Evolutionary conservation across 331 rosid species (phyloP).

Genomic region (Cydonia oblonga): DNA sequence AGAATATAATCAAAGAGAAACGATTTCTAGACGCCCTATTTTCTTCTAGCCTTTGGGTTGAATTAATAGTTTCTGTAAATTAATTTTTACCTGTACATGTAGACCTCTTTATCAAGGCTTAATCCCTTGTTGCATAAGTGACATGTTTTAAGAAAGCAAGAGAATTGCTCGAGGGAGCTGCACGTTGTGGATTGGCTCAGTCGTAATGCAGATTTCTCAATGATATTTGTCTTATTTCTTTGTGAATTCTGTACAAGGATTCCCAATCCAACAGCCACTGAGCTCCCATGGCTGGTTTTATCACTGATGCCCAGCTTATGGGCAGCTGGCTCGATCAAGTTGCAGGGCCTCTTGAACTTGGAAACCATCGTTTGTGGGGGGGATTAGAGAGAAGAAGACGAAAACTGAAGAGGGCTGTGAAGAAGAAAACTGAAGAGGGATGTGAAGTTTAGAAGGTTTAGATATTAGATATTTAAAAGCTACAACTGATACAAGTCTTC

Average conservation of each 20-base stretch:
- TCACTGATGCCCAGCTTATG: neutral
- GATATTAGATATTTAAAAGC: conserved; percentile 30
- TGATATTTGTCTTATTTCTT: conserved; percentile 28
- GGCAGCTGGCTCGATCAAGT: neutral
- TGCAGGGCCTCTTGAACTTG: conserved; percentile 28
- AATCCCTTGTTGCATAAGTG: conserved; percentile 56
- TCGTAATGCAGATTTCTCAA: conserved; percentile 46
- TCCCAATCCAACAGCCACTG: conserved; percentile 44
- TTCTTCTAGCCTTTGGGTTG: too few relatives aligned
- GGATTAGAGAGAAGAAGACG: neutral
- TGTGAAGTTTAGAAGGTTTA: neutral
- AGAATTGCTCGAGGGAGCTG: conserved; percentile 8
- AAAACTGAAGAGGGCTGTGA: conserved; percentile 4
- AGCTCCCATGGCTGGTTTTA: neutral
- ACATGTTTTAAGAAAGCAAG: conserved; percentile 61
- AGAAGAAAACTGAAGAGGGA: conserved; percentile 12
- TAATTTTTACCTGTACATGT: conserved; percentile 72
- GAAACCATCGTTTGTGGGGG: conserved; percentile 10
- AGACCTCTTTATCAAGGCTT: conserved; percentile 62
- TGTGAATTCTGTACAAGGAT: conserved; percentile 38
- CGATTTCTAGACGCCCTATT: too few relatives aligned
- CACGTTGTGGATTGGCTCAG: neutral
- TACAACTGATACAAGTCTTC: neutral
- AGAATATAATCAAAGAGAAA: too few relatives aligned
- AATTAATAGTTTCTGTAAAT: too few relatives aligned